These are phyloP conservation scores for Kwoniella newhampshirensis DNA, from an alignment of 768 basidiomycete genomes.

Conservation along the genomic window DNA sequence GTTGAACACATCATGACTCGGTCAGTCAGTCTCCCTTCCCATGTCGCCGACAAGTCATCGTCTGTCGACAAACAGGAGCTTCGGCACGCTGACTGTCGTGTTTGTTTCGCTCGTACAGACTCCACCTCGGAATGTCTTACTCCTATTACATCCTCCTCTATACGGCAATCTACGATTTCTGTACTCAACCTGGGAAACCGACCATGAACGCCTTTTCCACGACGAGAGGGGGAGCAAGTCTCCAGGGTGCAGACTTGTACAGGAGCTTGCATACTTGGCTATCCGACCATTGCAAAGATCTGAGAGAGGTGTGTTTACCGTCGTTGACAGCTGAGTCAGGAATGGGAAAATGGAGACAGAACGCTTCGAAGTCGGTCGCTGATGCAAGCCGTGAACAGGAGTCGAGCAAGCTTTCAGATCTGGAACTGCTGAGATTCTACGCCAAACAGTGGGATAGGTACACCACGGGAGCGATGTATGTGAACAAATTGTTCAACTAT, in stretches of 20 bases:
- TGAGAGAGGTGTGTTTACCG: conserved; percentile 60
- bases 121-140: conserved; percentile 53
- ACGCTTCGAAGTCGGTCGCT: conserved; percentile 4
- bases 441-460: conserved; percentile 92
- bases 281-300: conserved; percentile 69
- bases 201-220: conserved; percentile 14
- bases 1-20: conserved; percentile 57
- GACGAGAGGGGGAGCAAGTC: conserved; percentile 67
- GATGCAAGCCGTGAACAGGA: conserved; percentile 57
- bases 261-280: conserved; percentile 92
- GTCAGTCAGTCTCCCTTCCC: conserved; percentile 36
- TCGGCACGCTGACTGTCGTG: too few relatives aligned
- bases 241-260: conserved; percentile 97
- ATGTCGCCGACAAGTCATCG: neutral
- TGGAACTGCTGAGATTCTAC: conserved; percentile 85
- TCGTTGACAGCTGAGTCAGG: neutral
- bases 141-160: conserved; percentile 61
- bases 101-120: conserved; percentile 25
- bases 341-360: neutral
- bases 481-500: conserved; percentile 96
- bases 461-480: conserved; percentile 94
- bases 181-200: conserved; percentile 57
- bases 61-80: too few relatives aligned
- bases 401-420: conserved; percentile 77
- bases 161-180: conserved; percentile 97